A percentile compares a stretch with the other conserved stretches of the same genome.
These are phyloP conservation scores for Arachis monticola DNA, from an alignment of 331 rosid species.

Conservation along the genomic window DNA sequence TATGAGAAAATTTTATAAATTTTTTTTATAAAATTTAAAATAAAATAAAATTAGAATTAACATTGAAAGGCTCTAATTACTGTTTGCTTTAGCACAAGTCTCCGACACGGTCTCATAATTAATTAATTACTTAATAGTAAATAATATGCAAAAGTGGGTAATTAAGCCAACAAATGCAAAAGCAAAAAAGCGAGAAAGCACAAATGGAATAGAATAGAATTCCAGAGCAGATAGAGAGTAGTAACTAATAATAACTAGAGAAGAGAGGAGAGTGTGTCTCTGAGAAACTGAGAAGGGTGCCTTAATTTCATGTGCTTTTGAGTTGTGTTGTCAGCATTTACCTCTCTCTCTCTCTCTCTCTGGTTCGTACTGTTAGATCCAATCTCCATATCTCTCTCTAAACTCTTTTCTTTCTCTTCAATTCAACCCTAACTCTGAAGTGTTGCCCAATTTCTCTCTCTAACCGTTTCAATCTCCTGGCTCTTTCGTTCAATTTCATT, in stretches of 20 bases:
- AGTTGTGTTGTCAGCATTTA: slow-evolving; percentile 34
- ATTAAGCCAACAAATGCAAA: slow-evolving; percentile 6
- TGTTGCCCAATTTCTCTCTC: background rate
- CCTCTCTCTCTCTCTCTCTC: background rate
- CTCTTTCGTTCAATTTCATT: background rate
- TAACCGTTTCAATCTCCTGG: background rate
- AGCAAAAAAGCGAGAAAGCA: background rate
- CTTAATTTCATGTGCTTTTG: slow-evolving; percentile 22
- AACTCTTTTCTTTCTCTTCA: background rate
- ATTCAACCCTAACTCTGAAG: slow-evolving; percentile 25
- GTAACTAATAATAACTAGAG: background rate
- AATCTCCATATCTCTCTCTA: slow-evolving; percentile 13
- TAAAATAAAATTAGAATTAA: no score
- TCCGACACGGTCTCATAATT: background rate
- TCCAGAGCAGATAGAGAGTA: background rate
- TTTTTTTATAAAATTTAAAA: no score
- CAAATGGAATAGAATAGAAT: background rate
- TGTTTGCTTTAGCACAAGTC: background rate
- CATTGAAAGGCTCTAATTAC: no score
- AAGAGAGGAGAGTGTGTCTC: background rate
- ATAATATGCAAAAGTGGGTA: background rate
- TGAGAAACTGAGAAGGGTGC: background rate
- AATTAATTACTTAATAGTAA: no score
- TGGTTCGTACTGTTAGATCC: slow-evolving; percentile 31
- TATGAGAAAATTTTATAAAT: no score